A percentile compares a stretch with the other conserved stretches of the same genome.
Evolutionary conservation across 768 basidiomycete species (phyloP).

Genomic region (Hypholoma sublateritium): DNA sequence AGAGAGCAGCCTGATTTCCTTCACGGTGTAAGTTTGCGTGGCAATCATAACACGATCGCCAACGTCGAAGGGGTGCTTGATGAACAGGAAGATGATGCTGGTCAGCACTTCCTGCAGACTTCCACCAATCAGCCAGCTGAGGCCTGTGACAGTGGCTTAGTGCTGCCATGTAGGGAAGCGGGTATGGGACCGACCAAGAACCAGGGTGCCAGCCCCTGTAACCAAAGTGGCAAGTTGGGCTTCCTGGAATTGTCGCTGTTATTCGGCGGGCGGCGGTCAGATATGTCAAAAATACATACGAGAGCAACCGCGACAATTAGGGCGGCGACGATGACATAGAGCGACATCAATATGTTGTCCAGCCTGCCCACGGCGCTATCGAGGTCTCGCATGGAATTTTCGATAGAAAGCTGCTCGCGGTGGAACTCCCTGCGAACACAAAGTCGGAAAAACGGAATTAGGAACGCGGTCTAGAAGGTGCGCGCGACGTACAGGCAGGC

Average conservation of each 20-base stretch:
- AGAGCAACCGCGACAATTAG: constrained; percentile 86
- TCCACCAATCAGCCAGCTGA: constrained; percentile 86
- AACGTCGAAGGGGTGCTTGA: constrained; percentile 84
- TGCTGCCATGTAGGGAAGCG: neutral
- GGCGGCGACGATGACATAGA: constrained; percentile 69
- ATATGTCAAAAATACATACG: constrained; percentile 37
- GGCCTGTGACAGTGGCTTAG: constrained; percentile 37
- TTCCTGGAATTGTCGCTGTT: constrained; percentile 42
- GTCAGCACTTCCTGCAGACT: constrained; percentile 80
- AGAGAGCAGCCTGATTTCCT: constrained; percentile 83
- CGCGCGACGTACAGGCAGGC: constrained; percentile 54
- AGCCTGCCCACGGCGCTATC: constrained; percentile 87
- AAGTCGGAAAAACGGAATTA: neutral
- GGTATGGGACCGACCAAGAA: constrained; percentile 38
- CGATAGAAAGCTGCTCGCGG: constrained; percentile 80
- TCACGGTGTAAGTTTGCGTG: constrained; percentile 69
- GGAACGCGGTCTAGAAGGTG: neutral
- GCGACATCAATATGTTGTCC: constrained; percentile 83
- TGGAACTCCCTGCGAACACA: constrained; percentile 63
- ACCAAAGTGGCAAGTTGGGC: constrained; percentile 72
- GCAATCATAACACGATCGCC: constrained; percentile 67
- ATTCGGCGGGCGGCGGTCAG: neutral
- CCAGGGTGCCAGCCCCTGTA: constrained; percentile 68
- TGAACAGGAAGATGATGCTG: constrained; percentile 89
- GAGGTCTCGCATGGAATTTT: constrained; percentile 84